phyloP scores from a whole-genome alignment of 495 filamentous ascomycete species.

The Aspergillus avenaceus region DNA sequence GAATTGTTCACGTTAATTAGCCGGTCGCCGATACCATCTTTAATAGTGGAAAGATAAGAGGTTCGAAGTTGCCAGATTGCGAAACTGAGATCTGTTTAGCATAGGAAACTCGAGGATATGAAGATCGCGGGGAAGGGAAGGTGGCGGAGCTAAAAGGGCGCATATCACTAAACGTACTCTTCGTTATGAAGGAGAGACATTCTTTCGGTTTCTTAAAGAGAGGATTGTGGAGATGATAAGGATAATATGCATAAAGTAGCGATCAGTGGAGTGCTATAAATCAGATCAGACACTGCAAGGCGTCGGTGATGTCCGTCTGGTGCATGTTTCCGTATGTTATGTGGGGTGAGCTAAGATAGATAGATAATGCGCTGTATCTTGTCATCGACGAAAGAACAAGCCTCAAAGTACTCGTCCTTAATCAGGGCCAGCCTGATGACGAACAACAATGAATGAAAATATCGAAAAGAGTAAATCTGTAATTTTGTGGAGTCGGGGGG shows the following conservation, averaged over 20 bases:
- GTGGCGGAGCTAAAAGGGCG: slow-evolving; percentile 1
- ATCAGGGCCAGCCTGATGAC: slow-evolving; percentile 38
- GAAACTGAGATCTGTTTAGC: slow-evolving; percentile 55
- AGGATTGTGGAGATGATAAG: background rate
- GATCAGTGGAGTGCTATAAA: slow-evolving; percentile 2
- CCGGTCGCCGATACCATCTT: slow-evolving; percentile 93
- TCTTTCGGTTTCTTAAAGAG: slow-evolving; percentile 3
- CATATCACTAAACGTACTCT: slow-evolving; percentile 60
- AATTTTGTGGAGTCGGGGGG: too few species aligned
- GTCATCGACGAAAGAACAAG: slow-evolving; percentile 9
- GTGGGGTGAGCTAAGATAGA: slow-evolving; percentile 1
- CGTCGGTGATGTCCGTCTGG: slow-evolving; percentile 8
- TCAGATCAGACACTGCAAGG: slow-evolving; percentile 2
- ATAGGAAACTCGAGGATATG: background rate
- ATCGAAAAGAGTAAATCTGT: slow-evolving; percentile 7
- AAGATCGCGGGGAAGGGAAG: background rate
- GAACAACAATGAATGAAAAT: slow-evolving; percentile 11
- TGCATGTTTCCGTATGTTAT: slow-evolving; percentile 11
- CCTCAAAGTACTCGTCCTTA: slow-evolving; percentile 3
- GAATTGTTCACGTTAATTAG: slow-evolving; percentile 88
- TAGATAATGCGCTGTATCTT: slow-evolving; percentile 8
- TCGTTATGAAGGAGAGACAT: slow-evolving; percentile 98
- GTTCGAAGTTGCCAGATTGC: slow-evolving; percentile 90
- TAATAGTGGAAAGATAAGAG: slow-evolving; percentile 82
- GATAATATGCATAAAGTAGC: background rate